These are phyloP conservation scores for Retiboletus flavoniger DNA, from an alignment of 1,284 basidiomycete genomes.

Conservation along the genomic window DNA sequence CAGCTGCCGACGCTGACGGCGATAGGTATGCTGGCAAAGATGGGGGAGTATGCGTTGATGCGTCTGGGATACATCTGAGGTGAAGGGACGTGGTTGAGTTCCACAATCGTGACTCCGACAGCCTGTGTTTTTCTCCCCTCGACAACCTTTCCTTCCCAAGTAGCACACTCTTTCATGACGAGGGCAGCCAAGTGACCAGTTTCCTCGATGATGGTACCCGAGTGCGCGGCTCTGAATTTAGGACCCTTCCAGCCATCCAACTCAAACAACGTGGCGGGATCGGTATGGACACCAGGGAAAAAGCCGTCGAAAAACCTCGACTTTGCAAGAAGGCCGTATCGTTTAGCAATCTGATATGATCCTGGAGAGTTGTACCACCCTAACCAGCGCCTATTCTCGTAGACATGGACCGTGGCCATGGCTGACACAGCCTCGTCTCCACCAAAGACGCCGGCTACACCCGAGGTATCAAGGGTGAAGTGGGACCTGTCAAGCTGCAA, in stretches of 20 bases:
- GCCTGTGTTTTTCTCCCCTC: constrained; percentile 27
- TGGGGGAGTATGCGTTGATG: constrained; percentile 21
- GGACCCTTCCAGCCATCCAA: constrained; percentile 31
- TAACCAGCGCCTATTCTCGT: constrained; percentile 28
- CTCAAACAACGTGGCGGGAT: constrained; percentile 31
- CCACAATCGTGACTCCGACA: constrained; percentile 28
- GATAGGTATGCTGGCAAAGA: constrained; percentile 32
- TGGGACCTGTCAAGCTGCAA: constrained; percentile 19
- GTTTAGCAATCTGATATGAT: constrained; percentile 34
- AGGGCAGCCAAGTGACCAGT: constrained; percentile 30
- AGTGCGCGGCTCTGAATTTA: constrained; percentile 28
- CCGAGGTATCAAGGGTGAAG: constrained; percentile 30
- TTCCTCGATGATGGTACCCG: constrained; percentile 28
- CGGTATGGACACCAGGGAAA: constrained; percentile 31
- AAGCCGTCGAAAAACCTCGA: constrained; percentile 33
- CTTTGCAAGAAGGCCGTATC: constrained; percentile 27
- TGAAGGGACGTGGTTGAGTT: constrained; percentile 19
- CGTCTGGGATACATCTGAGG: constrained; percentile 20
- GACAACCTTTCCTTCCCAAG: constrained; percentile 10
- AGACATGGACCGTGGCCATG: constrained; percentile 37
- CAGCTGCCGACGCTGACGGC: constrained; percentile 26
- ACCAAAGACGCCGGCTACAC: constrained; percentile 33
- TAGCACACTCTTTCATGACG: constrained; percentile 23
- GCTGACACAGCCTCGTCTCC: constrained; percentile 37
- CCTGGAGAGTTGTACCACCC: constrained; percentile 41